Percentiles rank a stretch among this genome's conserved stretches.
These are phyloP conservation scores for Bryoerythrophyllum caledonicum DNA, from an alignment of 225 moss, liverwort and hornwort genomes.

Conservation along the genomic window DNA sequence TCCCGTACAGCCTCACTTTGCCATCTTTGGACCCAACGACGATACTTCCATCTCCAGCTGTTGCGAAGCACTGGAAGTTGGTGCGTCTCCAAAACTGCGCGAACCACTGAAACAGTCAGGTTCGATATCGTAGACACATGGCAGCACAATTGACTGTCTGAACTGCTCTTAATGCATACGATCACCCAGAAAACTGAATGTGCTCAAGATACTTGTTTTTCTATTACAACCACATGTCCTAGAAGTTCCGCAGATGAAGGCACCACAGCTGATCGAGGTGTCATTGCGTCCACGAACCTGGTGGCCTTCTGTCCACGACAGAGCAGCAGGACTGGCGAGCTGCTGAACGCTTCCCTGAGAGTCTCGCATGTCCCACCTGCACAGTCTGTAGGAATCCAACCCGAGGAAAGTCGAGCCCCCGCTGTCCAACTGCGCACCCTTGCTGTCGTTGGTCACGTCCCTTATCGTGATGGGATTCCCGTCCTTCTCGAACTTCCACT, in stretches of 20 bases:
- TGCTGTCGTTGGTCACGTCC: slow-evolving; percentile 90
- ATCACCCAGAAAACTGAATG: not conserved
- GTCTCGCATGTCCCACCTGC: slow-evolving; percentile 96
- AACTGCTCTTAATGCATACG: too few relatives aligned
- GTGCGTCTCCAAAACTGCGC: slow-evolving; percentile 81
- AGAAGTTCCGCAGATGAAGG: too few relatives aligned
- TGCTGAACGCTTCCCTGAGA: slow-evolving; percentile 87
- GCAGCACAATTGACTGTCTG: not conserved
- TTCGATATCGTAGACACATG: not conserved
- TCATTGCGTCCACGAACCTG: slow-evolving; percentile 36
- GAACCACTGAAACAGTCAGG: not conserved
- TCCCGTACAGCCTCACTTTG: slow-evolving; percentile 91
- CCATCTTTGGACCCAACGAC: slow-evolving; percentile 96
- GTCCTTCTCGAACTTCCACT: slow-evolving; percentile 95
- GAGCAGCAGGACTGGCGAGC: slow-evolving; percentile 68
- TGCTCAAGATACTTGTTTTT: not conserved
- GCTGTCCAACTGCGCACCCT: slow-evolving; percentile 71
- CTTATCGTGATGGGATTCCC: slow-evolving; percentile 87
- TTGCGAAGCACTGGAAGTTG: slow-evolving; percentile 88
- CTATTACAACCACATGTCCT: not conserved
- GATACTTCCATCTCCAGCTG: slow-evolving; percentile 84
- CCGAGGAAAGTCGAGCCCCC: slow-evolving; percentile 80
- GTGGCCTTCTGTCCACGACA: slow-evolving; percentile 89
- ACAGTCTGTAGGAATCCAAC: slow-evolving; percentile 82
- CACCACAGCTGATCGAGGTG: not conserved